A percentile compares a stretch with the other conserved stretches of the same genome.
Conservation (phyloP, 1,139 yeast species). For the Pichia inconspicua region DNA sequence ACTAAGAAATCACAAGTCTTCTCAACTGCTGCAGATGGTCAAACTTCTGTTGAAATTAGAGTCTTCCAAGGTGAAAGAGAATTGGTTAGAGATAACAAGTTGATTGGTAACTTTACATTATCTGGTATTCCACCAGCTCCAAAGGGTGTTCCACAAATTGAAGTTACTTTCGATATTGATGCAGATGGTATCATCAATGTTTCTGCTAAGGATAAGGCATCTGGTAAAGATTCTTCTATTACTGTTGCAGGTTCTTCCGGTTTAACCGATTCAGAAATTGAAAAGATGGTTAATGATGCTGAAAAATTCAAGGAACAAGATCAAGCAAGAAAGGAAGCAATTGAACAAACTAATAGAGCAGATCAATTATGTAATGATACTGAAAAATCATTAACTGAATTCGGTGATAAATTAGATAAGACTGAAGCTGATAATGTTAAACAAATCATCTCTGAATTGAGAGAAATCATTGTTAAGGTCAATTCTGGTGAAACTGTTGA, state of each 20-base stretch:
- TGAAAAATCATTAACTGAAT: conserved; percentile 88
- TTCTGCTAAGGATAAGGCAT: conserved; percentile 96
- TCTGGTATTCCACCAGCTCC: conserved; percentile 98
- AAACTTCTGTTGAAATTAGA: conserved; percentile 96
- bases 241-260: conserved; percentile 99
- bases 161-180: conserved; percentile 95
- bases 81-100: conserved; percentile 95
- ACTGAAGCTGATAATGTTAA: conserved; percentile 82
- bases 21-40: conserved; percentile 99
- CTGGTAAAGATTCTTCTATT: conserved; percentile 96
- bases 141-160: conserved; percentile 99
- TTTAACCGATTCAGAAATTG: conserved; percentile 91
- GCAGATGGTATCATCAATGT: conserved; percentile 99
- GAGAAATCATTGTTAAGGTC: conserved; percentile 89
- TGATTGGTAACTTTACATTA: conserved; percentile 94
- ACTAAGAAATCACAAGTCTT: conserved; percentile 94
- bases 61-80: conserved; percentile 99
- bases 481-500: conserved; percentile 85
- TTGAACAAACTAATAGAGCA: conserved; percentile 94
- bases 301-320: conserved; percentile 96
- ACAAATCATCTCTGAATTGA: conserved; percentile 67
- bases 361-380: conserved; percentile 96
- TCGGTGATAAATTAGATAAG: conserved; percentile 86
- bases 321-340: conserved; percentile 83
- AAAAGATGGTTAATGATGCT: conserved; percentile 97